Conservation (phyloP, 176 grass and related monocot species). For the Aegilops umbellulata region DNA sequence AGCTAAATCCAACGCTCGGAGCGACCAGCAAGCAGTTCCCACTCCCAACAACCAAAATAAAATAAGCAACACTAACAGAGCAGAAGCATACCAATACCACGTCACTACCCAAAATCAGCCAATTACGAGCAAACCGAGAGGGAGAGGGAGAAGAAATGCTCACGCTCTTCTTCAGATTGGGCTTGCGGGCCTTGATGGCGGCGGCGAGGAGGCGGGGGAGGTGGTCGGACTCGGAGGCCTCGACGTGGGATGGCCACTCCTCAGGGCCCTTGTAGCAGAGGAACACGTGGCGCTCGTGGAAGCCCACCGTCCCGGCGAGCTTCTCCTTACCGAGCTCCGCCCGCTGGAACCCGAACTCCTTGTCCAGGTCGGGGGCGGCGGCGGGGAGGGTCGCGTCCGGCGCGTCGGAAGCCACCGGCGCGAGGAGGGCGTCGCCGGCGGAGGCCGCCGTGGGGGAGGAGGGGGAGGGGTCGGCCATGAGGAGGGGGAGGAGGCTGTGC, state of each 20-base stretch:
- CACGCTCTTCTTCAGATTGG: constrained; percentile 73
- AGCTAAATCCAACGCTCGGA: neutral
- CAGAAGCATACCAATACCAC: neutral
- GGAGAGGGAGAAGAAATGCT: neutral
- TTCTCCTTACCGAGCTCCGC: constrained; percentile 61
- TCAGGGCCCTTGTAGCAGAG: constrained; percentile 91
- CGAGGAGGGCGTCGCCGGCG: constrained; percentile 32
- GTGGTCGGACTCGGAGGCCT: constrained; percentile 75
- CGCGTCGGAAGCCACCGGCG: constrained; percentile 24
- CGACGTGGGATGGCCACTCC: constrained; percentile 74
- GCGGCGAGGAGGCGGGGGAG: constrained; percentile 70
- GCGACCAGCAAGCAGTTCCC: neutral
- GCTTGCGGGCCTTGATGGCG: constrained; percentile 53
- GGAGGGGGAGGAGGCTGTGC: neutral
- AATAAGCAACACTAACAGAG: neutral
- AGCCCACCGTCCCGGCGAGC: constrained; percentile 70
- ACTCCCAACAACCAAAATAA: neutral
- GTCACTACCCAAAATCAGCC: neutral
- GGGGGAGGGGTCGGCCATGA: constrained; percentile 54
- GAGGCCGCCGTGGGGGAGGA: constrained; percentile 31
- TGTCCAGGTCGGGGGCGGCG: constrained; percentile 34
- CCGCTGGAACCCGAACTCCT: constrained; percentile 76
- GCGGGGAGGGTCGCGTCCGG: constrained; percentile 8
- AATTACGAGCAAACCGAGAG: neutral
- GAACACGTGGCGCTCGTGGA: constrained; percentile 86